Percentiles rank a stretch among this genome's conserved stretches.
Conservation (phyloP, 768 basidiomycete species). For the Royoungia palumana region DNA sequence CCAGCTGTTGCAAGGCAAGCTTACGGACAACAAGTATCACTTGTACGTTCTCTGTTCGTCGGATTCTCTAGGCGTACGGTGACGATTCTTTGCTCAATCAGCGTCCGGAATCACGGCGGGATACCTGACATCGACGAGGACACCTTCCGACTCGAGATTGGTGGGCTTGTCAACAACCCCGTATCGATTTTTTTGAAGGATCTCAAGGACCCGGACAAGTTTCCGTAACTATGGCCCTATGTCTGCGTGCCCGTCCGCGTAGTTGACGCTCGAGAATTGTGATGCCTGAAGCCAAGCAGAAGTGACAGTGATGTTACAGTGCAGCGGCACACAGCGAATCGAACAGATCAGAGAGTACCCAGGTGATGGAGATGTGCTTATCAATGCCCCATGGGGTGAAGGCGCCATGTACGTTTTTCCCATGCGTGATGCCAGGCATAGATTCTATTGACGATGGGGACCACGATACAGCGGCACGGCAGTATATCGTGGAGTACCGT, state of each 20-base stretch:
- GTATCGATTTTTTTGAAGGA: slow-evolving; percentile 46
- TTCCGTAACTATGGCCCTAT: slow-evolving; percentile 37
- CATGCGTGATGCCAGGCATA: not conserved
- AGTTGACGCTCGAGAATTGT: no score
- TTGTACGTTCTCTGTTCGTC: slow-evolving; percentile 36
- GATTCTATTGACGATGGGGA: slow-evolving; percentile 27
- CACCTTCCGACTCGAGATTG: slow-evolving; percentile 47
- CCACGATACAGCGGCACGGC: slow-evolving; percentile 45
- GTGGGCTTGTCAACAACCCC: slow-evolving; percentile 46
- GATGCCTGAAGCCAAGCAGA: slow-evolving; percentile 37
- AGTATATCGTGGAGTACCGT: slow-evolving; percentile 49
- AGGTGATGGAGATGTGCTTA: slow-evolving; percentile 52
- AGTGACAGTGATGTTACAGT: slow-evolving; percentile 53
- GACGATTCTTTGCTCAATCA: slow-evolving; percentile 11
- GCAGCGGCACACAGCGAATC: slow-evolving; percentile 50
- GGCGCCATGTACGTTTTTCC: slow-evolving; percentile 45
- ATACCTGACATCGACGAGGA: slow-evolving; percentile 49
- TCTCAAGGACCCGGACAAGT: slow-evolving; percentile 43
- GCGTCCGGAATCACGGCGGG: slow-evolving; percentile 54
- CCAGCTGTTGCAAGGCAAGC: slow-evolving; percentile 41
- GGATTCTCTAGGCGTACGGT: not conserved
- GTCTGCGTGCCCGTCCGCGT: no score
- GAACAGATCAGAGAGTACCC: slow-evolving; percentile 52
- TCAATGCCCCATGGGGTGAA: slow-evolving; percentile 53
- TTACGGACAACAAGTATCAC: slow-evolving; percentile 48